Evolutionary conservation across 306 rosid species (phyloP).

Genomic region (apple (Malus domestica)): ASM211411v1 NC_041792.1:28878407-28878906

Average conservation of each 20-base stretch:
- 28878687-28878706: background rate
- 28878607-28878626: background rate
- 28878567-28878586: background rate
- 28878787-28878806: background rate
- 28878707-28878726: background rate
- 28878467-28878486: conserved; percentile 41
- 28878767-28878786: too few relatives aligned
- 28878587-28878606: background rate
- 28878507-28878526: conserved; percentile 27
- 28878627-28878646: background rate
- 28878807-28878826: background rate
- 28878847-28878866: background rate
- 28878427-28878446: conserved; percentile 35
- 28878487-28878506: conserved; percentile 31
- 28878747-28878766: background rate
- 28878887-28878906: background rate
- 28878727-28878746: background rate
- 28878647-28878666: background rate
- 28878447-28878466: conserved; percentile 55
- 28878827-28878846: background rate
- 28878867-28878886: too few relatives aligned
- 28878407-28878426: conserved; percentile 12
- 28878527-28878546: conserved; percentile 25
- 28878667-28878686: background rate
- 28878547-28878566: background rate